Conservation (phyloP, 2,329 filamentous ascomycete genomes). For the Phaeophleospora eucalypticola region DNA sequence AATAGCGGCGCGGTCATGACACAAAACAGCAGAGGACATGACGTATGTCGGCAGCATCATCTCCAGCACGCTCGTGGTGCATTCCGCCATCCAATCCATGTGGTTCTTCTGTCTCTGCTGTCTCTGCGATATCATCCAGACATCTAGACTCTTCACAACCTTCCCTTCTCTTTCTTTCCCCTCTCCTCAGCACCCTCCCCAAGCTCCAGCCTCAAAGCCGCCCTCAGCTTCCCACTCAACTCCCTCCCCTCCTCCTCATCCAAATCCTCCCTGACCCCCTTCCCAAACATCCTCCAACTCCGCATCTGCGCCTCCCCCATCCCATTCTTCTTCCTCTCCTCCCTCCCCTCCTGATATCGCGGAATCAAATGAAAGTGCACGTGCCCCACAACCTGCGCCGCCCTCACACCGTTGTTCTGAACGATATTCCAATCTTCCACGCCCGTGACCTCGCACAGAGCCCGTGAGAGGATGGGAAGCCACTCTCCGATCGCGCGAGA, state of each 20-base stretch:
- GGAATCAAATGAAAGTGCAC: slow-evolving; percentile 95
- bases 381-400: slow-evolving; percentile 88
- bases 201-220: slow-evolving; percentile 31
- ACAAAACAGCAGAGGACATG: no score
- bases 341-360: slow-evolving; percentile 54
- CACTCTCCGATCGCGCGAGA: slow-evolving; percentile 40
- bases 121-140: background rate
- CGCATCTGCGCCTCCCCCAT: slow-evolving; percentile 42
- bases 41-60: no score
- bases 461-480: slow-evolving; percentile 68
- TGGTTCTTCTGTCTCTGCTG: no score
- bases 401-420: slow-evolving; percentile 86
- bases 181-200: slow-evolving; percentile 2
- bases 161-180: slow-evolving; percentile 3
- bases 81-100: no score
- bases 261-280: slow-evolving; percentile 66
- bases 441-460: slow-evolving; percentile 64
- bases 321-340: slow-evolving; percentile 51
- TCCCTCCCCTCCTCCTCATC: slow-evolving; percentile 68
- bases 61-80: no score
- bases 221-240: slow-evolving; percentile 52
- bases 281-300: slow-evolving; percentile 80
- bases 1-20: no score
- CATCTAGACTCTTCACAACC: slow-evolving; percentile 4
- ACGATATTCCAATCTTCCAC: slow-evolving; percentile 91